Percentiles rank a stretch among this genome's conserved stretches.
phyloP scores from a whole-genome alignment of 2,329 filamentous ascomycete species.

The Colletotrichum destructivum region DNA sequence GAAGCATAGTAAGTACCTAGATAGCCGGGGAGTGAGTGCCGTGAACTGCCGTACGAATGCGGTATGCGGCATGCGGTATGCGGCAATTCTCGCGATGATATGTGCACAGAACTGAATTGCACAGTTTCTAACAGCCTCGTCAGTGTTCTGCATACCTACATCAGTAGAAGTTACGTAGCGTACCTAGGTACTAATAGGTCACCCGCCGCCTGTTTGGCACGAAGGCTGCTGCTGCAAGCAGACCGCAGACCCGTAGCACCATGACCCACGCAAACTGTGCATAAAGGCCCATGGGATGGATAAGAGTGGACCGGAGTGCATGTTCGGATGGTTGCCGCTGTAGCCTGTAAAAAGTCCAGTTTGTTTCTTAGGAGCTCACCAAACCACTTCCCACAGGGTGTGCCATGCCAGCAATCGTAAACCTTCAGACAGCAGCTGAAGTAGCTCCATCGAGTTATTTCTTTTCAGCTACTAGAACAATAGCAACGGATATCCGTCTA shows the following conservation, averaged over 20 bases:
- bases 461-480: slow-evolving; percentile 18
- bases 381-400: background rate
- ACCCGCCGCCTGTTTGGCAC: too few species aligned
- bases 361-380: background rate
- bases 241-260: slow-evolving; percentile 1
- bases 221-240: slow-evolving; percentile 4
- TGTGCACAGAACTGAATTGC: slow-evolving; percentile 4
- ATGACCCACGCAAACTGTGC: slow-evolving; percentile 30
- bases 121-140: background rate
- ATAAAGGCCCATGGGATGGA: slow-evolving; percentile 16
- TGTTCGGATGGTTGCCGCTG: slow-evolving; percentile 8
- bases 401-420: background rate
- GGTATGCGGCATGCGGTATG: background rate
- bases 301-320: slow-evolving; percentile 12
- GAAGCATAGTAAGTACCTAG: slow-evolving; percentile 2
- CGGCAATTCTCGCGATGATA: background rate
- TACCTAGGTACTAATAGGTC: too few species aligned
- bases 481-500: slow-evolving; percentile 20
- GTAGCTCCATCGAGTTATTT: slow-evolving; percentile 3
- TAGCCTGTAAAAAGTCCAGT: background rate
- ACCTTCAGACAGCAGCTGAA: slow-evolving; percentile 19
- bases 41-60: slow-evolving; percentile 5
- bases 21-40: slow-evolving; percentile 6
- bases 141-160: background rate
- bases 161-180: too few species aligned